Percentiles rank a stretch among this genome's conserved stretches.
Evolutionary conservation across 345 rosid genomes (phyloP).

Genomic region (Aethionema arabicum): DNA sequence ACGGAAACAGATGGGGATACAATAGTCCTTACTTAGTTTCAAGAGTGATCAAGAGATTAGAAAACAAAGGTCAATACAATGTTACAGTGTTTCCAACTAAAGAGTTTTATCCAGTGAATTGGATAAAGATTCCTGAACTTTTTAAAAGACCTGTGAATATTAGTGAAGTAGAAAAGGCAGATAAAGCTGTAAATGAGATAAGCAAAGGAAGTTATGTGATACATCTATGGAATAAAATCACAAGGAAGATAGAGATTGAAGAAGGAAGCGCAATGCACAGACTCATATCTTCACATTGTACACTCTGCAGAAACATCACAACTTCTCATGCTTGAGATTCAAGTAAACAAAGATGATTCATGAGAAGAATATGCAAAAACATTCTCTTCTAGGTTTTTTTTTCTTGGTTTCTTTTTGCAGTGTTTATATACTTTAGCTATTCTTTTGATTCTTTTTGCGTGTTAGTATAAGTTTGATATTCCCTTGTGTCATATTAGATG

Average conservation of each 20-base stretch:
- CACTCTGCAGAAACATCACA: slow-evolving; percentile 40
- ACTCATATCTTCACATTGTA: slow-evolving; percentile 48
- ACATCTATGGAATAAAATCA: slow-evolving; percentile 60
- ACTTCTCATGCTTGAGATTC: slow-evolving; percentile 15
- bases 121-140: slow-evolving; percentile 51
- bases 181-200: slow-evolving; percentile 34
- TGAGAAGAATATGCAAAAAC: slow-evolving; percentile 5
- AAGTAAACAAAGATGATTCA: slow-evolving; percentile 20
- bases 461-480: too few species aligned
- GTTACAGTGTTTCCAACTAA: slow-evolving; percentile 46
- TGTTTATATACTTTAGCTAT: background rate
- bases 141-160: slow-evolving; percentile 53
- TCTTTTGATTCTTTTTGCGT: too few species aligned
- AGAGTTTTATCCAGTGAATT: slow-evolving; percentile 66
- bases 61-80: slow-evolving; percentile 40
- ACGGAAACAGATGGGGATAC: slow-evolving; percentile 74
- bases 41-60: slow-evolving; percentile 50
- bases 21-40: slow-evolving; percentile 73
- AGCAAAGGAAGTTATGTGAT: slow-evolving; percentile 39
- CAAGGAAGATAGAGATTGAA: slow-evolving; percentile 41
- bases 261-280: slow-evolving; percentile 50
- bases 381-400: background rate
- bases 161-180: slow-evolving; percentile 44
- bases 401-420: background rate
- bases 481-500: too few species aligned